Evolutionary conservation across 1,284 basidiomycete genomes (phyloP).

Genomic region (Malassezia cuniculi): DNA sequence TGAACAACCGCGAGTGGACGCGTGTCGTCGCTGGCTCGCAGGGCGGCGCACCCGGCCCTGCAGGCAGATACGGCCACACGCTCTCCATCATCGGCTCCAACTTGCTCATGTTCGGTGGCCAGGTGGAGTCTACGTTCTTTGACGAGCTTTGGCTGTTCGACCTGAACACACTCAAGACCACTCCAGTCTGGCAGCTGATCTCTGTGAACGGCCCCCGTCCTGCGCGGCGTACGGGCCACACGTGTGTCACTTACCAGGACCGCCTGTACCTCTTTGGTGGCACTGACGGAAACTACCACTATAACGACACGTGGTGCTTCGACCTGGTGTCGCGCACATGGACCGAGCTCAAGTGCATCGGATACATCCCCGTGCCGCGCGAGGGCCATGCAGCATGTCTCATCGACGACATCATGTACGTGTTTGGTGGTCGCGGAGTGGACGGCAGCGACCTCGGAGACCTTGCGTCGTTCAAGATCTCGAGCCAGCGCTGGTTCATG

Average conservation of each 20-base stretch:
- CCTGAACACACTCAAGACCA: constrained; percentile 49
- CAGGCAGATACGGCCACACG: constrained; percentile 88
- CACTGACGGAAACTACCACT: constrained; percentile 94
- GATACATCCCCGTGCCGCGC: constrained; percentile 86
- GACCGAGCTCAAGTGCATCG: constrained; percentile 90
- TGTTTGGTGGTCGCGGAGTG: constrained; percentile 91
- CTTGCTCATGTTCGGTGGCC: constrained; percentile 92
- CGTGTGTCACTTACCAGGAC: constrained; percentile 71
- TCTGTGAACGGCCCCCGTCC: constrained; percentile 58
- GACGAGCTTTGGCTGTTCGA: constrained; percentile 97
- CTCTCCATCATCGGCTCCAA: constrained; percentile 81
- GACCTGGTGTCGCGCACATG: constrained; percentile 70
- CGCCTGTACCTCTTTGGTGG: constrained; percentile 83
- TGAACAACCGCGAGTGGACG: constrained; percentile 81
- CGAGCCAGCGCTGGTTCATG: constrained; percentile 78
- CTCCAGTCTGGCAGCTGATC: constrained; percentile 56
- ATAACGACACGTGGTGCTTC: constrained; percentile 98
- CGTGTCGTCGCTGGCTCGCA: constrained; percentile 51
- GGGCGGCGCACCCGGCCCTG: constrained; percentile 51
- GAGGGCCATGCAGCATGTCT: constrained; percentile 94
- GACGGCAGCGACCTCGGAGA: constrained; percentile 93
- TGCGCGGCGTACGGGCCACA: constrained; percentile 80
- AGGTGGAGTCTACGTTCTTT: constrained; percentile 70
- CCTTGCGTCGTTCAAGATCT: constrained; percentile 87
- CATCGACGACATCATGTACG: constrained; percentile 94